A percentile compares a stretch with the other conserved stretches of the same genome.
phyloP scores from a whole-genome alignment of 345 rosid species.

The Lepidium sativum region DNA sequence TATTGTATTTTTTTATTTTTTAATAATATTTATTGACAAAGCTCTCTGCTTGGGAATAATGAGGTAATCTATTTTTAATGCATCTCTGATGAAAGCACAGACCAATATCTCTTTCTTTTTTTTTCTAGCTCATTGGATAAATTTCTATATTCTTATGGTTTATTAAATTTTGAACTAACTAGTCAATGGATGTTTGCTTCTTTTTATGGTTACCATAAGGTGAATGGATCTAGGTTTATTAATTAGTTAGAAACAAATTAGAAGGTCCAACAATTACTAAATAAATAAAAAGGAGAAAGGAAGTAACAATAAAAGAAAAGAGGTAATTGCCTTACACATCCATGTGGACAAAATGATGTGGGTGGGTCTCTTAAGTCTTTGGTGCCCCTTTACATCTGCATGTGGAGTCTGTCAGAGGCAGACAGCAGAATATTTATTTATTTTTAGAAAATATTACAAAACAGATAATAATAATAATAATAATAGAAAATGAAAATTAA shows the following conservation, averaged over 20 bases:
- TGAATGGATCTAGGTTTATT: conserved; percentile 1
- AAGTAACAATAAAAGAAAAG: conserved; percentile 24
- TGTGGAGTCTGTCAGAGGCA: conserved; percentile 70
- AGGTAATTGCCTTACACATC: conserved; percentile 28
- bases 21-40: not conserved
- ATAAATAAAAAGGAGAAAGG: too few species aligned
- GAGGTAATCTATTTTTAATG: conserved; percentile 27
- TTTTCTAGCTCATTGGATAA: not conserved
- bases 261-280: conserved; percentile 6
- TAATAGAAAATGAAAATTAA: not conserved
- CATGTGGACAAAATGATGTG: conserved; percentile 70
- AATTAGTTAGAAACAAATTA: not conserved
- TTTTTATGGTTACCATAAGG: not conserved
- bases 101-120: too few species aligned
- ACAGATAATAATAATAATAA: too few species aligned
- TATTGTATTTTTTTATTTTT: not conserved
- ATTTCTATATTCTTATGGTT: not conserved
- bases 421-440: conserved; percentile 22
- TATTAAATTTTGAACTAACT: not conserved
- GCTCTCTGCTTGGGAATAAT: conserved; percentile 30
- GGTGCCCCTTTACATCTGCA: conserved; percentile 52
- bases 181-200: not conserved
- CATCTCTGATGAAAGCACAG: conserved; percentile 28
- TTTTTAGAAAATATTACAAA: too few species aligned
- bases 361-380: conserved; percentile 50